Evolutionary conservation across 2,329 filamentous ascomycete species (phyloP).

Genomic region (Xylariales sp.): DNA sequence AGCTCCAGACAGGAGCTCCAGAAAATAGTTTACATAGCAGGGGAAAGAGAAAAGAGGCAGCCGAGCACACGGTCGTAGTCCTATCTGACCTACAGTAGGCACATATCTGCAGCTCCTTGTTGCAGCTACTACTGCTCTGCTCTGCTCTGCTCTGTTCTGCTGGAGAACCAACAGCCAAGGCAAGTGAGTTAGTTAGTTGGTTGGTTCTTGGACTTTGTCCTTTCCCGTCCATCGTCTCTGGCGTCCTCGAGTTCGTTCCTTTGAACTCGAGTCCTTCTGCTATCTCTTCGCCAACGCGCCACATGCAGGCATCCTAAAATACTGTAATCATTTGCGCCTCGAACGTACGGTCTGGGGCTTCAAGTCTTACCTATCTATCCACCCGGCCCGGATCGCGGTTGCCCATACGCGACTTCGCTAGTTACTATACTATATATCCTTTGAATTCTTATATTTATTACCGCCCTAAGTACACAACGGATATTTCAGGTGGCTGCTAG

Average conservation of each 20-base stretch:
- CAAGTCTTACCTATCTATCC: neutral
- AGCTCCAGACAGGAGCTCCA: slow-evolving; percentile 29
- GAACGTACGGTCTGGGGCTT: slow-evolving; percentile 14
- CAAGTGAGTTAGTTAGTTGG: too few relatives aligned
- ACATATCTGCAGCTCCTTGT: slow-evolving; percentile 13
- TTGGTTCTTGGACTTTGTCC: slow-evolving; percentile 12
- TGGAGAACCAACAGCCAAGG: neutral
- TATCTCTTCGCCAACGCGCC: neutral
- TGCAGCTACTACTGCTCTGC: too few relatives aligned
- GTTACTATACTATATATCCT: neutral
- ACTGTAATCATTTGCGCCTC: slow-evolving; percentile 10
- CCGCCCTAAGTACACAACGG: slow-evolving; percentile 2
- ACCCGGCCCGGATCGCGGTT: neutral
- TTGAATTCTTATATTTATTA: neutral
- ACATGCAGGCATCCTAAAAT: too few relatives aligned
- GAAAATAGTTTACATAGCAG: slow-evolving; percentile 3
- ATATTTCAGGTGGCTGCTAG: neutral
- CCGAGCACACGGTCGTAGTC: slow-evolving; percentile 13
- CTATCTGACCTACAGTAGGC: too few relatives aligned
- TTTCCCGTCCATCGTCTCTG: slow-evolving; percentile 6
- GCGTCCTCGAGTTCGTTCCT: slow-evolving; percentile 7
- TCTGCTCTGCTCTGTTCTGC: too few relatives aligned
- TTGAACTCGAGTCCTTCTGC: neutral
- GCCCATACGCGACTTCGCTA: slow-evolving; percentile 1
- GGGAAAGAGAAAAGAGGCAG: slow-evolving; percentile 26